Conservation (phyloP, 1,284 basidiomycete genomes). For the Blastosporella zonata region DNA sequence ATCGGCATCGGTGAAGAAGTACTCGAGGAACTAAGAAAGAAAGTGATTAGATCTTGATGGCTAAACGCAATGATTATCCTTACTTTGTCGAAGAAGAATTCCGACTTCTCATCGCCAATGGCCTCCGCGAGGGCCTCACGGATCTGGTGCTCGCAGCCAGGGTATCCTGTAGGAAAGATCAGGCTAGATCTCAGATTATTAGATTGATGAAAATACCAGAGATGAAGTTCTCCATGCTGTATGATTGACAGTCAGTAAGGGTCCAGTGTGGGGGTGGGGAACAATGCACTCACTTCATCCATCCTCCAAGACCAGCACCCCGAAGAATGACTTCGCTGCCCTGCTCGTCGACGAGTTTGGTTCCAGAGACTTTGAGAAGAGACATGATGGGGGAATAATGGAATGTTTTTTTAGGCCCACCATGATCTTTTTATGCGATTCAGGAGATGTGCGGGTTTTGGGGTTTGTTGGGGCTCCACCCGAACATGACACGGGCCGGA, state of each 20-base stretch:
- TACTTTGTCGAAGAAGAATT: constrained; percentile 74
- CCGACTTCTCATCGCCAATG: constrained; percentile 64
- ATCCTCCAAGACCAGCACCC: constrained; percentile 68
- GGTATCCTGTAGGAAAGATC: constrained; percentile 27
- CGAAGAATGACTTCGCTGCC: constrained; percentile 57
- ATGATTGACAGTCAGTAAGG: constrained; percentile 1
- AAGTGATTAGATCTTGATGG: not conserved
- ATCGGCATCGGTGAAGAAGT: constrained; percentile 73
- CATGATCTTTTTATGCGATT: constrained; percentile 11
- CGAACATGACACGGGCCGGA: constrained; percentile 7
- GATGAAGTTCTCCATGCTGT: constrained; percentile 38
- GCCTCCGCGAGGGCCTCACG: constrained; percentile 61
- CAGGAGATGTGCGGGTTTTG: too few species aligned
- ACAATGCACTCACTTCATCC: constrained; percentile 60
- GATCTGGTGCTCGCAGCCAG: constrained; percentile 44
- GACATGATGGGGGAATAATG: constrained; percentile 30
- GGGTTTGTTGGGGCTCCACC: too few species aligned
- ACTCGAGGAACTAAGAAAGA: constrained; percentile 58
- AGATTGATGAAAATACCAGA: constrained; percentile 23
- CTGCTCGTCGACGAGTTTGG: constrained; percentile 53
- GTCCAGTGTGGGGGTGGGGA: not conserved
- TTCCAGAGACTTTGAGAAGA: constrained; percentile 53
- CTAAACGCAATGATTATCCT: not conserved
- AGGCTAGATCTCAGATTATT: not conserved
- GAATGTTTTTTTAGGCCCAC: not conserved